Base-by-base conservation (phyloP, 805 yeast genomes). In the Suhomyces emberorum region DNA sequence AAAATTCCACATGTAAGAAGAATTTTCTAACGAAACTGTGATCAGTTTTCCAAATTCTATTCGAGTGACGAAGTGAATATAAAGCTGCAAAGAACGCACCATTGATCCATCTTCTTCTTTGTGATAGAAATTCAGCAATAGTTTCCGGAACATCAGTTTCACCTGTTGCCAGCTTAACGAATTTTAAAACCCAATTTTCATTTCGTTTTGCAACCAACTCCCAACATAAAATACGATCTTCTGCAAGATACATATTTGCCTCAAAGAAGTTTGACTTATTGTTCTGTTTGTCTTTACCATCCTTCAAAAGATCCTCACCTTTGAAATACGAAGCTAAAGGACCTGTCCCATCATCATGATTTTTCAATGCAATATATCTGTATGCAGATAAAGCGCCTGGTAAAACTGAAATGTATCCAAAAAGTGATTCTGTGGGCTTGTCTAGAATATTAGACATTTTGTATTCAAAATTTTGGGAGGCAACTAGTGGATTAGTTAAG, bases 351-450 rank as follows among this genome's bases (percentile, higher is more conserved):
- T 84, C 95, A 2, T 76, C 84, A 51, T 86, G 86, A 54, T 88
- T 87, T 46, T 74, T 76, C 40, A 91, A 68, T 0, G 98, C 98
- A 37, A 87, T 75, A 55, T 83, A 91, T 52, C 98, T 73, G 59
- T 91, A 91, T 1, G 98, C 97, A 0, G 96, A 88, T 39, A 91
- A 68, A 0, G 98, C 98, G 59, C 98, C 98, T 0, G 98, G 98
- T 24, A 91, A 70, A 26, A 91, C 98, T 4, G 93, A 74, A 38
- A 91, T 89, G 58, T 89, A 91, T 16, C 98, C 98, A 60, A 91
- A 91, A 3, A 78, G 77, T 19, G 95, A 84, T 61, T 91, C 98
- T 52, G 89, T 70, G 2, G 98, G 98, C 56, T 91, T 91, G 61
- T 91, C 98, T 32, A 91, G 67, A 46, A 91, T 88, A 54, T 91